Conservation (phyloP, 768 basidiomycete genomes). For the Hortiboletus campestris region DNA sequence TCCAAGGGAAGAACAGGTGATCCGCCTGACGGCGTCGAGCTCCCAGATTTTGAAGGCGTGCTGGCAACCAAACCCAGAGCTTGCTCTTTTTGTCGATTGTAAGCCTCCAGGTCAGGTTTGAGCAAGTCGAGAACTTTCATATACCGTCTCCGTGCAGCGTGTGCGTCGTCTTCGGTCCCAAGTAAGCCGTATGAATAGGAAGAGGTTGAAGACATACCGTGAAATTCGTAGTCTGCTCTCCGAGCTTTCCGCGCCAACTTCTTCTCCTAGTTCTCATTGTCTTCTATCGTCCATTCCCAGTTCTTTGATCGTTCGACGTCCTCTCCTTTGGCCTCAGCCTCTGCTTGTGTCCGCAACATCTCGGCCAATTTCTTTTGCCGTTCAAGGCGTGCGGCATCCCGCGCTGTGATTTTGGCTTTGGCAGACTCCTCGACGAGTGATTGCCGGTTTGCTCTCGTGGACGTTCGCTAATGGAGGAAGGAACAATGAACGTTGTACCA, state of each 20-base stretch:
- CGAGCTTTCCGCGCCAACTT: slow-evolving; percentile 78
- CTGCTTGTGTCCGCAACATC: slow-evolving; percentile 75
- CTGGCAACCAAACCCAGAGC: slow-evolving; percentile 74
- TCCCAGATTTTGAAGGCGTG: slow-evolving; percentile 47
- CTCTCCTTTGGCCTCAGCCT: slow-evolving; percentile 87
- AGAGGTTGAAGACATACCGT: slow-evolving; percentile 55
- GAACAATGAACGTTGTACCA: background rate
- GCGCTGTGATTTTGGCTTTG: slow-evolving; percentile 71
- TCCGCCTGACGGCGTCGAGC: slow-evolving; percentile 29
- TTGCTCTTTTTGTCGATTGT: slow-evolving; percentile 87
- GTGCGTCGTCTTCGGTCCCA: slow-evolving; percentile 68
- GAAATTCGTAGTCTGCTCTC: slow-evolving; percentile 87
- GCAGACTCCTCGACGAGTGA: slow-evolving; percentile 85
- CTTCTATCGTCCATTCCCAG: slow-evolving; percentile 64
- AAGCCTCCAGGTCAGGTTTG: slow-evolving; percentile 83
- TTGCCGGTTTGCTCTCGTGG: slow-evolving; percentile 78
- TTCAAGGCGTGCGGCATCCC: slow-evolving; percentile 82
- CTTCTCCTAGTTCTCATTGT: slow-evolving; percentile 32
- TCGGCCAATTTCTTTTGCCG: slow-evolving; percentile 90
- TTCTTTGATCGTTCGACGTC: slow-evolving; percentile 93
- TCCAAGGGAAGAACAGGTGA: slow-evolving; percentile 48
- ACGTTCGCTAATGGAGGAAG: slow-evolving; percentile 52
- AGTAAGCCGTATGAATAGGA: background rate
- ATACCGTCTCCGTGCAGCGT: slow-evolving; percentile 85
- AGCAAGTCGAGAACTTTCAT: slow-evolving; percentile 88